Base-by-base conservation (phyloP, 1,284 basidiomycete genomes). In the Pseudozyma hubeiensis region DNA sequence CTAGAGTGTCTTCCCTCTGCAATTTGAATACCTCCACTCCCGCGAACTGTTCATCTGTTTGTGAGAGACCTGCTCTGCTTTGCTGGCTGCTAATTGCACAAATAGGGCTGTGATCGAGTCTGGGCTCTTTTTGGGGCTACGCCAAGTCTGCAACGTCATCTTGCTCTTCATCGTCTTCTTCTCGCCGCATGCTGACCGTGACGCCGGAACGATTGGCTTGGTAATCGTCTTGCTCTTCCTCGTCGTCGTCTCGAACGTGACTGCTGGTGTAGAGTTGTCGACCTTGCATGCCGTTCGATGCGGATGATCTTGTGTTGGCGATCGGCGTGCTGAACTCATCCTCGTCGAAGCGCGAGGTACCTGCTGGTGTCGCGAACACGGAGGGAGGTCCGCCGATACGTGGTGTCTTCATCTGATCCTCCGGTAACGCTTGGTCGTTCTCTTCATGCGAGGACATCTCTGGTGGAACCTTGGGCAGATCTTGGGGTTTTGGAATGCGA, bases 401-500 rank as follows among this genome's bases (percentile, higher is more conserved):
- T 7, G 66, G 66, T 8, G 66, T 69, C 31, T 64, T 57, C 4
- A 70, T n/a, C 33, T 64, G 62, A 34, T 70, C 67, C 49, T 70
- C 62, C 5, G 62, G 31, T 5, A 40, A 43, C 7, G 14, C 54
- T 46, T 54, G 41, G 3, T 67, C 57, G 43, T 60, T 17, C 7
- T 64, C 61, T 9, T 54, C 34, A 11, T 49, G 56, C 37, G 56
- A 31, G 0, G 54, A 64, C 1, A 74, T 55, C 52, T 66, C 71
- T 57, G 63, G 66, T 10, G 71, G 71, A 0, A 59, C 63, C n/a
- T 63, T 58, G n/a, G 68, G 67, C 47, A 64, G 45, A 17, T 79
- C 77, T 47, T 77, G 77, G 17, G 77, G 77, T 67, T 75, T 75
- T 37, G 76, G 76, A 51, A 78, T 78, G 48, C 76, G 76, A 59